Percentiles rank a stretch among this genome's conserved stretches.
These are phyloP conservation scores for Colletotrichum sansevieriae DNA, from an alignment of 2,329 filamentous ascomycete species.

Conservation along the genomic window DNA sequence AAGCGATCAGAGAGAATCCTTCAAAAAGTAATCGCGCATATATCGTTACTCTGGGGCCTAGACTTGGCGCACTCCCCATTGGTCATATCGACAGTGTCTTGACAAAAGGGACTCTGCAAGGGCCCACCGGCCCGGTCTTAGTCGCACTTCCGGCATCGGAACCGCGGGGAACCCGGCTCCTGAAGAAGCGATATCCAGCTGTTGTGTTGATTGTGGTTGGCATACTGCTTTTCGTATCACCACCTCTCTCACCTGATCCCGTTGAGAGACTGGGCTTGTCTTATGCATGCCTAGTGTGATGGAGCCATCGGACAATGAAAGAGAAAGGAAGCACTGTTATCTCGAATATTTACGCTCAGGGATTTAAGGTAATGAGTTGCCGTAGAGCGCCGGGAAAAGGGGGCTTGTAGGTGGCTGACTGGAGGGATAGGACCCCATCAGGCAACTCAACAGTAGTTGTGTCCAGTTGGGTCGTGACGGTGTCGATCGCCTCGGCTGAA, in stretches of 20 bases:
- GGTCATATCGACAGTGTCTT: constrained; percentile 30
- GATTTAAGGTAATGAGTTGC: constrained; percentile 20
- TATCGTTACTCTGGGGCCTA: constrained; percentile 2
- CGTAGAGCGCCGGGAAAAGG: background rate
- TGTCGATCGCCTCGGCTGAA: no score
- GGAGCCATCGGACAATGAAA: background rate
- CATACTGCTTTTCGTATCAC: background rate
- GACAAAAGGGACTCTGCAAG: constrained; percentile 20
- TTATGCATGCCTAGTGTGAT: background rate
- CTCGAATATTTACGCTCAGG: background rate
- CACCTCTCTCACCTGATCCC: no score
- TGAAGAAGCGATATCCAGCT: constrained; percentile 3
- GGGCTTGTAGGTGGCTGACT: constrained; percentile 12
- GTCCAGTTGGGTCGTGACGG: constrained; percentile 4
- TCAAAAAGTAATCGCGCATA: constrained; percentile 25
- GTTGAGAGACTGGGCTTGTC: background rate
- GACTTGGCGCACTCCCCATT: constrained; percentile 2
- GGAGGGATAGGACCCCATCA: no score
- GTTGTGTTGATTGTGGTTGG: background rate
- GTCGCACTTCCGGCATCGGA: constrained; percentile 17
- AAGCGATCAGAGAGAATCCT: background rate
- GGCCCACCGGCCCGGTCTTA: constrained; percentile 12
- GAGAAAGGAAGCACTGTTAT: constrained; percentile 7
- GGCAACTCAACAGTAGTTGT: constrained; percentile 21
- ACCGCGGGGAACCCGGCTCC: constrained; percentile 28